Conservation (phyloP, 345 rosid genomes). For the Gossypioides kirkii region DNA sequence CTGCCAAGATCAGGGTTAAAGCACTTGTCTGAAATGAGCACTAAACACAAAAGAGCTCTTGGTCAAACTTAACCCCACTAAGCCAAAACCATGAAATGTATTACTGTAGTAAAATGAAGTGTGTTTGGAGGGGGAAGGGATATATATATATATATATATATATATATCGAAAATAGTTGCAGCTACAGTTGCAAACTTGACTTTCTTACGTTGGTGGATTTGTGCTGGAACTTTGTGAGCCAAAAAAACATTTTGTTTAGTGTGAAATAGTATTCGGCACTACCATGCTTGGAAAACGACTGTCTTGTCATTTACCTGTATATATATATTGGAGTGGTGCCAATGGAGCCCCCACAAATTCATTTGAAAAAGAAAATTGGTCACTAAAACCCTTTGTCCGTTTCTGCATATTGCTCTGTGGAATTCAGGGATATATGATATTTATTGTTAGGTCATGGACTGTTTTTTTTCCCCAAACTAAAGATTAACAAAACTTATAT, state of each 20-base stretch:
- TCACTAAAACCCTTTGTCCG: not conserved
- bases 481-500: not conserved
- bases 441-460: slow-evolving; percentile 17
- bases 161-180: not conserved
- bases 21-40: no score
- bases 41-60: no score
- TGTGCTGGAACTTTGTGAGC: slow-evolving; percentile 1
- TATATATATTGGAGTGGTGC: not conserved
- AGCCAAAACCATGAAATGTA: no score
- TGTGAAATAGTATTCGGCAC: not conserved
- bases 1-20: no score
- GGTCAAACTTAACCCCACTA: no score
- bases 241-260: not conserved
- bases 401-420: not conserved
- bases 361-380: not conserved
- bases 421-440: not conserved
- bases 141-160: no score
- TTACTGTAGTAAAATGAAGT: not conserved
- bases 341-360: slow-evolving; percentile 12
- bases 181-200: not conserved
- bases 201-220: not conserved
- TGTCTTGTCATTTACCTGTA: not conserved
- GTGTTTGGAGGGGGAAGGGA: not conserved
- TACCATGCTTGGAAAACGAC: not conserved
- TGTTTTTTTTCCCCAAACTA: not conserved